Base-by-base conservation (phyloP, 495 filamentous ascomycete genomes). In the Daldinia grandis region DNA sequence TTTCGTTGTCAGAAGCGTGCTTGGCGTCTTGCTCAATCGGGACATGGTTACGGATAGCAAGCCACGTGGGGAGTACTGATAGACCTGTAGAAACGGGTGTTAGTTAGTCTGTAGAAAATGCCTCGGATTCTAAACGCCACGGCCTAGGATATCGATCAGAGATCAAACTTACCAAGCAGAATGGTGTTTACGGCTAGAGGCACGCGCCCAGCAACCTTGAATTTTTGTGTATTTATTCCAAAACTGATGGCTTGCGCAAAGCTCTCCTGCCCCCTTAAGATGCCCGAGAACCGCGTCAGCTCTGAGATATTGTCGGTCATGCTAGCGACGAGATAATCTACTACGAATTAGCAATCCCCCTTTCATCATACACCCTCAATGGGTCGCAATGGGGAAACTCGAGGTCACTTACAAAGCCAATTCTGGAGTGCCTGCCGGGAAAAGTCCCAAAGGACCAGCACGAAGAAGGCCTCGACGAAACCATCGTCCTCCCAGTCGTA, bases 101-200 rank as follows among this genome's bases (percentile, higher is more conserved):
- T 59, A 50, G 44, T 37, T 4, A 5, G 14, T 28, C 51, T 40
- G 24, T 21, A 47, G n/a, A 30, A 30, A 24, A 53, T 15, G 12
- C 15, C 12, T 30, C 14, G 14, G 27, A 25, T 30, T 30, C 4
- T 5, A 53, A 28, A 53, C 3, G 3, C 6, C 10, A 9, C 27
- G 9, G 10, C 5, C 6, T n/a, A 31, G n/a, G 31, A 15, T n/a
- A 57, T 57, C 30, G 12, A 27, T 1, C 4, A 38, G 14, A 12
- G 12, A n/a, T 27, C 10, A 3, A 12, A 66, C 75, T 59, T 55
- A 84, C 83, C 81, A 1, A 85, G 74, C 27, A 85, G 64, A 28
- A 85, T 84, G 5, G 83, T 85, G 42, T 85, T 85, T 0, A 85
- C 81, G 4, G 81, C 80, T 38, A 85, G 69, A 27, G 83, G 83